These are phyloP conservation scores for Trichosporon sp. DNA, from an alignment of 1,284 basidiomycete species.

Conservation along the genomic window DNA sequence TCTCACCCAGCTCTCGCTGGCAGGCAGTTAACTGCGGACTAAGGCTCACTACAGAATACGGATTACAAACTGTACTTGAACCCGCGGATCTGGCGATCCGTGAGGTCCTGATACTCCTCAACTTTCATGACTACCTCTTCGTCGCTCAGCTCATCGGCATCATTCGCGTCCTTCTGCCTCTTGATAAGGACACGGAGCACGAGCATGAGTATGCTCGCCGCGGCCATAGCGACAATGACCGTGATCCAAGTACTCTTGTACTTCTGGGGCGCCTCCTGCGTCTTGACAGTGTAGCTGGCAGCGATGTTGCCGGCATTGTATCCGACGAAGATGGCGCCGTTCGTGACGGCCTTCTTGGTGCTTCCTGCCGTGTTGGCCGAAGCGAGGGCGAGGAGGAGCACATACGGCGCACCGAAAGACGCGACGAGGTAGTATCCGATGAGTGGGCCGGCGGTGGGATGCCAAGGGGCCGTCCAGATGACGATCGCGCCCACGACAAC, in stretches of 20 bases:
- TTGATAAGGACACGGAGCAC: slow-evolving; percentile 47
- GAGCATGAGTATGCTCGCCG: slow-evolving; percentile 44
- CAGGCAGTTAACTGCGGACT: too few species aligned
- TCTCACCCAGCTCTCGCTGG: too few species aligned
- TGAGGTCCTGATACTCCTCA: slow-evolving; percentile 39
- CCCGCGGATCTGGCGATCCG: slow-evolving; percentile 43
- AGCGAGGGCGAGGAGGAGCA: slow-evolving; percentile 57
- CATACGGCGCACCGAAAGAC: slow-evolving; percentile 60
- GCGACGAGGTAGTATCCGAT: slow-evolving; percentile 59
- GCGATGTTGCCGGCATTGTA: slow-evolving; percentile 57
- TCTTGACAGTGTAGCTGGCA: slow-evolving; percentile 54
- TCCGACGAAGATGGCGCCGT: slow-evolving; percentile 57
- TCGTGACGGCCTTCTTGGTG: slow-evolving; percentile 59
- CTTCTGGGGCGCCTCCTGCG: slow-evolving; percentile 50
- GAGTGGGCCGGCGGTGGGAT: slow-evolving; percentile 57
- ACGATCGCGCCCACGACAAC: slow-evolving; percentile 59
- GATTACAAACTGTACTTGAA: slow-evolving; percentile 45
- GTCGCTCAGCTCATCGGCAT: slow-evolving; percentile 11
- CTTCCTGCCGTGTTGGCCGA: slow-evolving; percentile 58
- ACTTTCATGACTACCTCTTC: slow-evolving; percentile 24
- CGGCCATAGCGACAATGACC: slow-evolving; percentile 56
- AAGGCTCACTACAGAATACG: too few species aligned
- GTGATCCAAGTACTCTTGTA: slow-evolving; percentile 60
- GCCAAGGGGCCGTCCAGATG: slow-evolving; percentile 59
- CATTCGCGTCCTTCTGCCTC: slow-evolving; percentile 46